Base-by-base conservation (phyloP, 768 basidiomycete genomes). In the Chalciporus sphaerocephalus region DNA sequence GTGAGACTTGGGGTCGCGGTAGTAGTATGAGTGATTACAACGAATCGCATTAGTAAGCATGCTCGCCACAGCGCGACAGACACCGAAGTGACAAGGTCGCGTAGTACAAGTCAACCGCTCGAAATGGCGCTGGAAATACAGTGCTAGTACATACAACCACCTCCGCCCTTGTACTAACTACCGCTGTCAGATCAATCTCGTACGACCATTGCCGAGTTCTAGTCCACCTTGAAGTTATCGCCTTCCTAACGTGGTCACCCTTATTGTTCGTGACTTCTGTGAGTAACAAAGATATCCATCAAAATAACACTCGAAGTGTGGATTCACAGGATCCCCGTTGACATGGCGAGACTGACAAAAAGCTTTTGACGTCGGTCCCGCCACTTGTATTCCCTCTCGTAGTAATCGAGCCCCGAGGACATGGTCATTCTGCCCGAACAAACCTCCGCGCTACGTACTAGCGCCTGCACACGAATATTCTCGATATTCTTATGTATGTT, bases 331-430 rank as follows among this genome's bases (percentile, higher is more conserved):
- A 52, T 27, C 39, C 48, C 36, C 55, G 64, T 65, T 65, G 65
- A 67, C 65, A 65, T 67, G 64, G 52, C 50, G 54, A 65, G 50
- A 41, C 42, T 43, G 20, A 64, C 64, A 65, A 64, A 65, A 63
- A 48, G 49, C 38, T 20, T 34, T 51, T 47, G 46, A 51, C 62
- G 65, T 55, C 65, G 65, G 62, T 47, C 52, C 64, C 61, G 54
- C 47, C 33, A 37, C 50, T 67, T 56, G 47, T 62, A 51, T 63
- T 57, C 54, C 56, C 46, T 52, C 33, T 25, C 51, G 24, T 43
- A 61, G 65, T 37, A 65, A 55, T 34, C 38, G 16, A 6, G 49
- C 24, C 21, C 64, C 64, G 32, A 51, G 28, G 32, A 22, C 47
- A 4, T 46, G 64, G 64, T 38, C 46, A 42, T 48, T 44, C 54